A percentile compares a stretch with the other conserved stretches of the same genome.
phyloP scores from a whole-genome alignment of 2,329 filamentous ascomycete species.

The Apiospora sp. region DNA sequence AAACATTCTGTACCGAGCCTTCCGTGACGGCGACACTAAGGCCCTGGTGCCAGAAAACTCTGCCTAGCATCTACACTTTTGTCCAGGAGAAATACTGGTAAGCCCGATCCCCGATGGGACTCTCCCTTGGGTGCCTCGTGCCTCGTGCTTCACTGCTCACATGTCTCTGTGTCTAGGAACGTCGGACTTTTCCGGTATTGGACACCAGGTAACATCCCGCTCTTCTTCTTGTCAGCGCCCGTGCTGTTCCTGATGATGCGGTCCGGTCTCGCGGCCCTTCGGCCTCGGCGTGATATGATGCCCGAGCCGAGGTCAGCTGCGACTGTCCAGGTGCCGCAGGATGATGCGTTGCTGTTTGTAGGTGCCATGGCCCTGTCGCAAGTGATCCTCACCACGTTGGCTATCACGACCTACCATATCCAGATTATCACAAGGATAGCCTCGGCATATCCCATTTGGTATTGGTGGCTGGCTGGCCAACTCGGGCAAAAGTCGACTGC shows the following conservation, averaged over 20 bases:
- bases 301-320: neutral
- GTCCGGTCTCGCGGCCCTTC: conserved; percentile 61
- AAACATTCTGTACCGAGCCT: conserved; percentile 66
- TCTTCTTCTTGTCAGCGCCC: conserved; percentile 85
- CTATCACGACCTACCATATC: conserved; percentile 85
- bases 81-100: conserved; percentile 93
- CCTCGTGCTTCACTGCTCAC: conserved; percentile 9
- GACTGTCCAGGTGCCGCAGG: neutral
- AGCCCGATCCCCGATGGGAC: conserved; percentile 39
- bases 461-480: conserved; percentile 75
- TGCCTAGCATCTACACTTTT: conserved; percentile 91
- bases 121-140: neutral
- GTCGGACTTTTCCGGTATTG: conserved; percentile 90
- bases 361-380: conserved; percentile 75
- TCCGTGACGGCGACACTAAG: conserved; percentile 49
- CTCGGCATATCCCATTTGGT: conserved; percentile 90
- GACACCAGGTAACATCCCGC: conserved; percentile 83
- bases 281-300: neutral
- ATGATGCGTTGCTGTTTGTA: conserved; percentile 44
- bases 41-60: conserved; percentile 76
- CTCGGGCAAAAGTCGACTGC: conserved; percentile 45
- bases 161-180: conserved; percentile 72
- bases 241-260: conserved; percentile 73
- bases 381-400: conserved; percentile 72
- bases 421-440: conserved; percentile 92